Base-by-base conservation (phyloP, 371 early-diverging fungal genomes). In the Dichotomocladium elegans region DNA sequence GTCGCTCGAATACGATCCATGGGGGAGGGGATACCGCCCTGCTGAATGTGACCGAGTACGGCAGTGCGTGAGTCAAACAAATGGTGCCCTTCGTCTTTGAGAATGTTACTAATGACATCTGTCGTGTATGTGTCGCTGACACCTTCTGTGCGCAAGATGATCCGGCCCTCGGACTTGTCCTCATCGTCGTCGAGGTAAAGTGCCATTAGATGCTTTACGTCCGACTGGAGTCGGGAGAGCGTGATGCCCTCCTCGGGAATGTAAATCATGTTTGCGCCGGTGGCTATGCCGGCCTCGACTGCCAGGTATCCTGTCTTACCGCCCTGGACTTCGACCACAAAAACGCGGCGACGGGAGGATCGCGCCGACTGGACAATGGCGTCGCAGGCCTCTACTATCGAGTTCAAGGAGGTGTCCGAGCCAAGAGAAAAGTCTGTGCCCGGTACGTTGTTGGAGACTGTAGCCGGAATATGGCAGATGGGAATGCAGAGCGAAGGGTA, bases 321-420 rank as follows among this genome's bases (percentile, higher is more conserved):
- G 33, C 99, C 99, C 60, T 96, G 96, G 12, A 98, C 95, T 77
- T 99, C 99, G 21, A 99, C 92, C 6, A 99, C 89, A 82, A 99
- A 98, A 14, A 98, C 96, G 29, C 95, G 85, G 48, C 91, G 91
- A 55, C 94, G 81, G 28, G 89, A 87, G 12, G 98, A 90, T 22
- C 87, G 86, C 15, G 96, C 94, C 46, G 89, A 90, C 59, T 92
- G 89, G 66, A 91, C 91, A 67, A 99, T 92, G 37, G 89, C 81
- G 74, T 99, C 99, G 53, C 96, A 93, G 1, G 93, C 79, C 27
- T 87, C 87, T 27, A 95, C 91, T 70, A 99, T 98, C 21, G 89
- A 93, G 70, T 99, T 99, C 53, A 99, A 66, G 3, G 96, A 93
- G 7, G 99, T 99, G 60, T 99, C 99, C 21, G 87, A 80, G 14